These are phyloP conservation scores for Porphyrellus sp. DNA, from an alignment of 1,284 basidiomycete species.

Conservation along the genomic window DNA sequence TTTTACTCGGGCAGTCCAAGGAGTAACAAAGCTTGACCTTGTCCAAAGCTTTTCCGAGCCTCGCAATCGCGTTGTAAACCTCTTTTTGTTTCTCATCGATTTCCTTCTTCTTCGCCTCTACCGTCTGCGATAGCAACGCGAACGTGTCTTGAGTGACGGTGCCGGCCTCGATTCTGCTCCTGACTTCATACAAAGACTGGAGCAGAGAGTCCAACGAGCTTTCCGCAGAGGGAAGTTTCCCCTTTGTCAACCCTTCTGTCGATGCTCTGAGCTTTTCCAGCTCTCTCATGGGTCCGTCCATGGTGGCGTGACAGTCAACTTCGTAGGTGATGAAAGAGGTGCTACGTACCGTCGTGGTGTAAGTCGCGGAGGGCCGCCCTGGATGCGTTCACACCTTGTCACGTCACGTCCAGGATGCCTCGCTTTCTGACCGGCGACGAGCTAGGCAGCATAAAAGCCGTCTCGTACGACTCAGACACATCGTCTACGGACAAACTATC, in stretches of 20 bases:
- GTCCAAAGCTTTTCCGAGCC: constrained; percentile 81
- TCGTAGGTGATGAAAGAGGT: not conserved
- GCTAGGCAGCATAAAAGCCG: constrained; percentile 64
- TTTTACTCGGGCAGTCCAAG: not conserved
- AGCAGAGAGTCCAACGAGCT: constrained; percentile 72
- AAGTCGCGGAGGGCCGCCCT: not conserved
- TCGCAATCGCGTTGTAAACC: constrained; percentile 71
- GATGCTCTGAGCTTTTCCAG: constrained; percentile 68
- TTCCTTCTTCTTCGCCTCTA: constrained; percentile 76
- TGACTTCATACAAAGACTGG: constrained; percentile 56
- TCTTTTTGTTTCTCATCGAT: constrained; percentile 87
- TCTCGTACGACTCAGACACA: constrained; percentile 41
- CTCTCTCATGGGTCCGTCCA: constrained; percentile 74
- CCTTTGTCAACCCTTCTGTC: constrained; percentile 45
- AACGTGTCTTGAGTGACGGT: constrained; percentile 54
- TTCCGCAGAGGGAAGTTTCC: constrained; percentile 55
- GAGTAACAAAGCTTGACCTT: constrained; percentile 55
- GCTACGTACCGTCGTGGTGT: not conserved
- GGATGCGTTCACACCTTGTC: constrained; percentile 13
- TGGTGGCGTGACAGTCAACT: constrained; percentile 29
- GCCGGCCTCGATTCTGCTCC: constrained; percentile 52
- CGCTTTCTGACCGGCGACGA: constrained; percentile 71
- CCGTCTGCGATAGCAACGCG: constrained; percentile 50
- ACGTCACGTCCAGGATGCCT: constrained; percentile 46
- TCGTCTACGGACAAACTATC: constrained; percentile 29